Conservation (phyloP, 192 early-diverging fungal species). For the Podila horticola region DNA sequence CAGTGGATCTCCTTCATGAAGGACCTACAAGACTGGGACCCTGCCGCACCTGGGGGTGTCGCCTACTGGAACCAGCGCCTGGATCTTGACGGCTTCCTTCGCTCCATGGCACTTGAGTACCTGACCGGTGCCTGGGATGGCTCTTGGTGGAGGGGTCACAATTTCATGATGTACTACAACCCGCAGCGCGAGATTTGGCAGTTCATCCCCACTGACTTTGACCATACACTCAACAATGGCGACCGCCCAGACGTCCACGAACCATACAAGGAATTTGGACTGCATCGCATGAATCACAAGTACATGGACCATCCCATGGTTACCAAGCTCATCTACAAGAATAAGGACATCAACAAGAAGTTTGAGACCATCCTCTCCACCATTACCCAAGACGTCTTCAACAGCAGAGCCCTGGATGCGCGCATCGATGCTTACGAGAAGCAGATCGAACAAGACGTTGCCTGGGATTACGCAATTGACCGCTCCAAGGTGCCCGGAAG, state of each 20-base stretch:
- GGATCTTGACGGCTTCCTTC: slow-evolving; percentile 37
- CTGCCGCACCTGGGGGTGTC: slow-evolving; percentile 6
- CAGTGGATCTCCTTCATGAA: slow-evolving; percentile 37
- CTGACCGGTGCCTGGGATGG: slow-evolving; percentile 51
- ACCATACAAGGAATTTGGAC: slow-evolving; percentile 33
- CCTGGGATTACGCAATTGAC: slow-evolving; percentile 43
- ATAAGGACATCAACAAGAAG: too few relatives aligned
- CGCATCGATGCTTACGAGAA: slow-evolving; percentile 48
- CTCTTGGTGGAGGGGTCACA: slow-evolving; percentile 44
- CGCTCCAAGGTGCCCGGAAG: slow-evolving; percentile 35
- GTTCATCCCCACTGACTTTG: slow-evolving; percentile 53
- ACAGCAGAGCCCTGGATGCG: slow-evolving; percentile 10
- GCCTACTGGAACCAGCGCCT: slow-evolving; percentile 33
- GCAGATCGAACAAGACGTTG: slow-evolving; percentile 35
- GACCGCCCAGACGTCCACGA: slow-evolving; percentile 8
- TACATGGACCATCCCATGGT: slow-evolving; percentile 39
- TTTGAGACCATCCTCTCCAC: slow-evolving; percentile 29
- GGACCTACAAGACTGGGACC: slow-evolving; percentile 37
- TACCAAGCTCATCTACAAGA: slow-evolving; percentile 37
- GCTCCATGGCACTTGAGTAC: slow-evolving; percentile 46
- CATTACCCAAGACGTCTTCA: slow-evolving; percentile 20
- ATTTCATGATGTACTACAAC: slow-evolving; percentile 47
- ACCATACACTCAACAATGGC: slow-evolving; percentile 53
- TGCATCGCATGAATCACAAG: slow-evolving; percentile 6
- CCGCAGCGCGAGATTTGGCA: slow-evolving; percentile 17